Conservation (phyloP, 2,329 filamentous ascomycete species). For the Alternaria ethzedia region DNA sequence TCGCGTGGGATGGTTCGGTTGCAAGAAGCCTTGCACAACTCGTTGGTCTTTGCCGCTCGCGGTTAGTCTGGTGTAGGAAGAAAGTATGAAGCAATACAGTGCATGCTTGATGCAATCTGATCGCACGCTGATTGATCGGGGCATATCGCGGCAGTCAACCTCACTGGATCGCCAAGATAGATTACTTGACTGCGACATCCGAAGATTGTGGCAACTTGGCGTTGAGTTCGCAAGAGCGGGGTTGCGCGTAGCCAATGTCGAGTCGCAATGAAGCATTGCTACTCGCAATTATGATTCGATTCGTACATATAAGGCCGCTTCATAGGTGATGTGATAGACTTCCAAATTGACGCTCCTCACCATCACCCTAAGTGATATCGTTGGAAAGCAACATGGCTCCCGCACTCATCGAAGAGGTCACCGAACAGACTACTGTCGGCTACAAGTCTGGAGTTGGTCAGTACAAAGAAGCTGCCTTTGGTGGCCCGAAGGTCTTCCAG, state of each 20-base stretch:
- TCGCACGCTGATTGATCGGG: slow-evolving; percentile 27
- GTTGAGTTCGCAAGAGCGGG: slow-evolving; percentile 18
- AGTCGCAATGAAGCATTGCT: not conserved
- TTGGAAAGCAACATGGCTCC: slow-evolving; percentile 48
- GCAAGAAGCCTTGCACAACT: slow-evolving; percentile 6
- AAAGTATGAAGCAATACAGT: slow-evolving; percentile 36
- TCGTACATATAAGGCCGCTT: slow-evolving; percentile 21
- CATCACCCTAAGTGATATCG: not conserved
- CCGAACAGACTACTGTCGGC: slow-evolving; percentile 28
- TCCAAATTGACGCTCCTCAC: not conserved
- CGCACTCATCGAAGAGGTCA: slow-evolving; percentile 48
- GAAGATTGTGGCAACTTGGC: slow-evolving; percentile 41
- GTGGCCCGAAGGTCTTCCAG: slow-evolving; percentile 51
- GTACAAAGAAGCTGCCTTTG: slow-evolving; percentile 53
- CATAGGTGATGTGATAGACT: not conserved
- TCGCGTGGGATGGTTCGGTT: slow-evolving; percentile 1
- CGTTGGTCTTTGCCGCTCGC: not conserved
- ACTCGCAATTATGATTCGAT: not conserved
- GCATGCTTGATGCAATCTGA: slow-evolving; percentile 39
- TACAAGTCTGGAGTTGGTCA: slow-evolving; percentile 46
- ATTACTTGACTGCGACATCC: not conserved
- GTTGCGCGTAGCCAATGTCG: not conserved
- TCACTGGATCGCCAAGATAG: slow-evolving; percentile 7
- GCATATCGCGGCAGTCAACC: slow-evolving; percentile 14
- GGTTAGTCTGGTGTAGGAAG: slow-evolving; percentile 17